These are phyloP conservation scores for Ustilago xerochloae DNA, from an alignment of 1,284 basidiomycete genomes.

Conservation along the genomic window DNA sequence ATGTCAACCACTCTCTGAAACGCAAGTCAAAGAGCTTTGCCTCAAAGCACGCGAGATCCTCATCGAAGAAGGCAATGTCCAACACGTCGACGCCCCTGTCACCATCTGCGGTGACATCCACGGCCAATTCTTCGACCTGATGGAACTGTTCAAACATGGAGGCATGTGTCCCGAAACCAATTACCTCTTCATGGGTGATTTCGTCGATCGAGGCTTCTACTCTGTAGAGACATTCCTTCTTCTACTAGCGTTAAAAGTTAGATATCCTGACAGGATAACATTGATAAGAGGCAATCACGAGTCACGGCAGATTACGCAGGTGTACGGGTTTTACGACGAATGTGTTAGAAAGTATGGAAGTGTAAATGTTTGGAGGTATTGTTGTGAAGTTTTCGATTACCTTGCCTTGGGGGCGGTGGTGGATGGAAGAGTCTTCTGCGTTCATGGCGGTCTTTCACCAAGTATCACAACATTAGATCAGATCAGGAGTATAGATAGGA, in stretches of 20 bases:
- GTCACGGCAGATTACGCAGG: constrained; percentile 92
- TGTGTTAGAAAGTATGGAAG: constrained; percentile 96
- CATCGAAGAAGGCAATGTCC: constrained; percentile 97
- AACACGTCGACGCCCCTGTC: constrained; percentile 93
- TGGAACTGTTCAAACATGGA: constrained; percentile 95
- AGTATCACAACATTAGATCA: constrained; percentile 60
- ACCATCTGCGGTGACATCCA: constrained; percentile 99
- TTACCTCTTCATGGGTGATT: constrained; percentile 90
- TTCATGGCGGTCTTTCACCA: constrained; percentile 87
- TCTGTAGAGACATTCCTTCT: constrained; percentile 96
- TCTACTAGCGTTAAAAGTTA: constrained; percentile 92
- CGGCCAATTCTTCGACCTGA: constrained; percentile 96
- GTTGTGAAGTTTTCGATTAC: constrained; percentile 98
- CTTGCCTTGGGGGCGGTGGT: constrained; percentile 92
- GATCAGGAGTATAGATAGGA: constrained; percentile 94
- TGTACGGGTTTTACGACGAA: constrained; percentile 99
- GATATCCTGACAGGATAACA: constrained; percentile 96
- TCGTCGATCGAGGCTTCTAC: constrained; percentile 84
- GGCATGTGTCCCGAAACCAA: constrained; percentile 95
- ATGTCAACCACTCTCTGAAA: constrained; percentile 62
- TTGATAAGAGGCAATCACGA: constrained; percentile 98
- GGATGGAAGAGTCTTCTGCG: constrained; percentile 90
- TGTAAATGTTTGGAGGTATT: constrained; percentile 96
- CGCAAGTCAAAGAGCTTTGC: constrained; percentile 74
- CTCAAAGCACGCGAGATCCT: constrained; percentile 91